These are phyloP conservation scores for Cadophora gregata DNA, from an alignment of 2,329 filamentous ascomycete species.

Conservation along the genomic window DNA sequence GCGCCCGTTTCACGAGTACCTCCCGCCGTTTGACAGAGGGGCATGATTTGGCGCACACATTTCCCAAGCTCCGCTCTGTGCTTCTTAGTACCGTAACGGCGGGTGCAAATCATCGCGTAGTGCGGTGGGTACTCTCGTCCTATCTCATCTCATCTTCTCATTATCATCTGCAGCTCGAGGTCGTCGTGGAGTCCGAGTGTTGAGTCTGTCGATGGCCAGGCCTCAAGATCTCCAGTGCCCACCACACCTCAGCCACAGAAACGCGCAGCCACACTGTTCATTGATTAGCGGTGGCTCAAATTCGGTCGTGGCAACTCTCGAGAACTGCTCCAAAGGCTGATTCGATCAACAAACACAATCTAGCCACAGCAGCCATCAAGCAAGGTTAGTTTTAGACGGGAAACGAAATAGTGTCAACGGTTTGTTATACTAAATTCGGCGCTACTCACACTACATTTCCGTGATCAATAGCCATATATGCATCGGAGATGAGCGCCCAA, in stretches of 20 bases:
- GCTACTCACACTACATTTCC: background rate
- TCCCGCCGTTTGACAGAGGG: background rate
- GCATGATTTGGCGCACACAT: background rate
- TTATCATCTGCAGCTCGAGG: background rate
- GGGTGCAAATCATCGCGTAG: background rate
- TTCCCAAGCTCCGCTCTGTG: background rate
- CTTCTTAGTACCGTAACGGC: background rate
- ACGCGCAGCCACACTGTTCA: background rate
- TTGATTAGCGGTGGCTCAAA: constrained; percentile 1
- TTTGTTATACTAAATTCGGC: background rate
- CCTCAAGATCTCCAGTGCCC: constrained; percentile 8
- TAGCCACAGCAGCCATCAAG: too few relatives aligned
- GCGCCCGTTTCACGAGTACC: background rate
- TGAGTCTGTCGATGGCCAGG: background rate
- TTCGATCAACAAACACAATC: constrained; percentile 3
- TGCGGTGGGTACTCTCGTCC: background rate
- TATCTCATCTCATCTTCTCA: constrained; percentile 7
- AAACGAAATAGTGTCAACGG: background rate
- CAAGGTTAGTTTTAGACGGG: too few relatives aligned
- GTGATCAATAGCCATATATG: constrained; percentile 13
- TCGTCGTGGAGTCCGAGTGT: background rate
- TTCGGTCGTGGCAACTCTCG: background rate
- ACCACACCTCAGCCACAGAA: constrained; percentile 1
- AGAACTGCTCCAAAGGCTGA: background rate
- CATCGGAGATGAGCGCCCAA: constrained; percentile 10